Evolutionary conservation across 176 grass and related monocot species (phyloP).

Genomic region (Dendrocalamus sinicus): DNA sequence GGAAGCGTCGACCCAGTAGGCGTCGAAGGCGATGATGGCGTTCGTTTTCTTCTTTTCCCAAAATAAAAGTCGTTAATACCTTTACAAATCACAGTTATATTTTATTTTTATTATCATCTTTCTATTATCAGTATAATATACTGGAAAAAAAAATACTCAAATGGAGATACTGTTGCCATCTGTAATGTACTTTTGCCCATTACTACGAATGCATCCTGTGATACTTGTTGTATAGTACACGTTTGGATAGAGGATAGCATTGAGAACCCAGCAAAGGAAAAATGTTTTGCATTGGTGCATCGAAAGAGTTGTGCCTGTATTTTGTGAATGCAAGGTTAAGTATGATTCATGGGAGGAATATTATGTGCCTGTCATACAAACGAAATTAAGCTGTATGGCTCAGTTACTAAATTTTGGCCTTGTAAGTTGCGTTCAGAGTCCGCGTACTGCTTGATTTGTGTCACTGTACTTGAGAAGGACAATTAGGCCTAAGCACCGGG

Average conservation of each 20-base stretch:
- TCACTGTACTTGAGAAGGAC: neutral
- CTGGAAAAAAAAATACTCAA: neutral
- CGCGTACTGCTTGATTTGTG: neutral
- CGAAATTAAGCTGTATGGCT: neutral
- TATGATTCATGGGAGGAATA: neutral
- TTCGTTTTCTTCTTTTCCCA: no score
- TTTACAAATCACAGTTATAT: no score
- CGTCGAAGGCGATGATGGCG: no score
- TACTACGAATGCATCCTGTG: constrained; percentile 37
- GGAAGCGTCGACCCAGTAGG: no score
- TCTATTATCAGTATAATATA: no score
- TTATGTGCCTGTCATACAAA: neutral
- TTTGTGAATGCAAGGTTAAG: constrained; percentile 4
- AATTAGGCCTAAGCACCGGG: neutral
- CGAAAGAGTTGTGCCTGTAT: neutral
- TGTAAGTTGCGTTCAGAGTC: neutral
- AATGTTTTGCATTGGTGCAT: neutral
- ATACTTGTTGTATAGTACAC: constrained; percentile 34
- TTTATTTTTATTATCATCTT: no score
- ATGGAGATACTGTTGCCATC: constrained; percentile 41
- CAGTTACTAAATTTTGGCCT: neutral
- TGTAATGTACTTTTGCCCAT: constrained; percentile 31
- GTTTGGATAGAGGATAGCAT: neutral
- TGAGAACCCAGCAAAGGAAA: constrained; percentile 1
- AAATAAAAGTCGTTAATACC: no score